A percentile compares a stretch with the other conserved stretches of the same genome.
These are phyloP conservation scores for Botrytis hyacinthi DNA, from an alignment of 2,329 filamentous ascomycete genomes.

Conservation along the genomic window DNA sequence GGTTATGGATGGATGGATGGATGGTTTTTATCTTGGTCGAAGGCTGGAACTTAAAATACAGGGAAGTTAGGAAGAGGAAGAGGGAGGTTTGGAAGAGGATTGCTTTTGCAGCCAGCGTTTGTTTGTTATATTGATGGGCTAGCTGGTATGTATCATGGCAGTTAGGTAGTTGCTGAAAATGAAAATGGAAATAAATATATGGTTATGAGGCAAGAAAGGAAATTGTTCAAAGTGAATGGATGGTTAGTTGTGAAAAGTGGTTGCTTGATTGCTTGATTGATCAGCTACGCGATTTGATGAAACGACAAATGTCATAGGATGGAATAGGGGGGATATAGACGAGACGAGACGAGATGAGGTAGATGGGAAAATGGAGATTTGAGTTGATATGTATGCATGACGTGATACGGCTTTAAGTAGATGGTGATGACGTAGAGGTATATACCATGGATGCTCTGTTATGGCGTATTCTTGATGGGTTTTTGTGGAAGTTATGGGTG, in stretches of 20 bases:
- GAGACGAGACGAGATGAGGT: not conserved
- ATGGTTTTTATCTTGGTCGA: not conserved
- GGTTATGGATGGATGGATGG: not conserved
- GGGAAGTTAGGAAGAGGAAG: not conserved
- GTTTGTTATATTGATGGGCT: not conserved
- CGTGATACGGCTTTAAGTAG: too few species aligned
- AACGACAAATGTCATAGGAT: not conserved
- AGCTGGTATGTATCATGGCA: not conserved
- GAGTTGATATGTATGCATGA: not conserved
- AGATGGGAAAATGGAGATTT: not conserved
- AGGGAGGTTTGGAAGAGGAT: not conserved
- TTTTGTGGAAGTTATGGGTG: too few species aligned
- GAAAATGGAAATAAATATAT: not conserved
- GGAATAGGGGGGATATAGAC: not conserved
- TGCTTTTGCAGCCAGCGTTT: not conserved
- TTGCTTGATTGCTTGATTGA: not conserved
- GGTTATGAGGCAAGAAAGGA: not conserved
- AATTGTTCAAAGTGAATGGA: not conserved
- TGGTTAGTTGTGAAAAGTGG: not conserved
- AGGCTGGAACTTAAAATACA: not conserved
- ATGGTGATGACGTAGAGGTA: too few species aligned
- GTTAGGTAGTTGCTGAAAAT: not conserved
- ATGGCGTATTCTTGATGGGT: too few species aligned
- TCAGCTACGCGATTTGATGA: rapidly evolving
- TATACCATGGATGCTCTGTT: too few species aligned